Evolutionary conservation across 2,329 filamentous ascomycete genomes (phyloP).

Genomic region (Cordyceps pruinosa): DNA sequence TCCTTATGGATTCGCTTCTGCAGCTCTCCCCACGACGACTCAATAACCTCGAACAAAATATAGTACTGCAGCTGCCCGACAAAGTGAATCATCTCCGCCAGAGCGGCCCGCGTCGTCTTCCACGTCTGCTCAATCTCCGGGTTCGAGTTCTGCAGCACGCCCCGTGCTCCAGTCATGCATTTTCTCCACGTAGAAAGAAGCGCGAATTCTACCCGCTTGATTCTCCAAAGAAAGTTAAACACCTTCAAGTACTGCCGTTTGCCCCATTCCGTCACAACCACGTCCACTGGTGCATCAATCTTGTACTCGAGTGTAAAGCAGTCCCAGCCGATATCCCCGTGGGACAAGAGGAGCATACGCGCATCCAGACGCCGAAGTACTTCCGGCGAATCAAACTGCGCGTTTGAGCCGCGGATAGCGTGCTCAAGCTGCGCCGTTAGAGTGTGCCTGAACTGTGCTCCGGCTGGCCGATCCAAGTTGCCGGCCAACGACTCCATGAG

Average conservation of each 20-base stretch:
- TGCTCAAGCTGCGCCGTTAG: conserved; percentile 97
- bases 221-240: conserved; percentile 97
- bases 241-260: conserved; percentile 96
- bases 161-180: conserved; percentile 88
- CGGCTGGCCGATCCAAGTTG: conserved; percentile 91
- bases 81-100: conserved; percentile 98
- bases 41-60: conserved; percentile 96
- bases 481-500: conserved; percentile 94
- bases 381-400: conserved; percentile 88
- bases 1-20: conserved; percentile 76
- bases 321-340: conserved; percentile 97
- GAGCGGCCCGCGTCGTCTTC: conserved; percentile 80
- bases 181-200: conserved; percentile 86
- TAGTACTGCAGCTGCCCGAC: conserved; percentile 97
- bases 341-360: conserved; percentile 94
- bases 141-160: conserved; percentile 75
- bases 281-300: conserved; percentile 91
- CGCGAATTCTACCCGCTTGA: conserved; percentile 95
- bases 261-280: conserved; percentile 93
- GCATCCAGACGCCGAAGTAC: conserved; percentile 88
- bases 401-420: conserved; percentile 93
- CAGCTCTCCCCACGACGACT: conserved; percentile 88
- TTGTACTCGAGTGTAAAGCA: conserved; percentile 99
- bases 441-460: conserved; percentile 92
- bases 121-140: conserved; percentile 66